phyloP scores from a whole-genome alignment of 1,284 basidiomycete species.

The Cryptococcus sp. region DNA sequence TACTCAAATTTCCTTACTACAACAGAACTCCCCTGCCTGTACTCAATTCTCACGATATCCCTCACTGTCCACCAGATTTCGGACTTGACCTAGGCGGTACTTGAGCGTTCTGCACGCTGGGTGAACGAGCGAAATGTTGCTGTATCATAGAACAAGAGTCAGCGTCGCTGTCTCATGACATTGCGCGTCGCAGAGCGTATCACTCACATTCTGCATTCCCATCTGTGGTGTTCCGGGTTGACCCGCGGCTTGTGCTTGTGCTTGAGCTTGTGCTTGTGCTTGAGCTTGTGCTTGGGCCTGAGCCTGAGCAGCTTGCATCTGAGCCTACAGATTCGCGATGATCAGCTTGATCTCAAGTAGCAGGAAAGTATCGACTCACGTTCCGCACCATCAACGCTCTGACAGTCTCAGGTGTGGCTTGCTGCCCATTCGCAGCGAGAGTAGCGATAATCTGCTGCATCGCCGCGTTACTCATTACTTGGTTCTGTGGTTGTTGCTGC shows the following conservation, averaged over 20 bases:
- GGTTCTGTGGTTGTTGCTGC: not conserved
- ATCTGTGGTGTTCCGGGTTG: slow-evolving; percentile 18
- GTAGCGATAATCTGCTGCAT: slow-evolving; percentile 38
- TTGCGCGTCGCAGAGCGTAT: not conserved
- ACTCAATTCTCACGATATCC: not conserved
- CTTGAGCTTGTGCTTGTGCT: slow-evolving; percentile 12
- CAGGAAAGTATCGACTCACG: slow-evolving; percentile 16
- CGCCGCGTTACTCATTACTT: slow-evolving; percentile 14
- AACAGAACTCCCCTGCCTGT: not conserved
- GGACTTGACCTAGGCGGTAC: slow-evolving; percentile 24
- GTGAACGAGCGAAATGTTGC: slow-evolving; percentile 27
- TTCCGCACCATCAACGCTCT: slow-evolving; percentile 31
- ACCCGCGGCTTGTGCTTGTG: slow-evolving; percentile 7
- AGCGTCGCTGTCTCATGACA: not conserved
- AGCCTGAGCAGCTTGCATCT: slow-evolving; percentile 5
- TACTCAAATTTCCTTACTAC: no score
- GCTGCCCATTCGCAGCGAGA: slow-evolving; percentile 35
- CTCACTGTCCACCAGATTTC: slow-evolving; percentile 7
- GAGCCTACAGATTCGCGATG: not conserved
- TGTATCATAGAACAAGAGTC: not conserved
- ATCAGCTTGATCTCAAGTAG: not conserved
- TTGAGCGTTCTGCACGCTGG: slow-evolving; percentile 27
- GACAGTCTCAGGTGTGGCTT: slow-evolving; percentile 38
- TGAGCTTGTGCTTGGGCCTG: slow-evolving; percentile 7
- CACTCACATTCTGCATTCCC: slow-evolving; percentile 24